Evolutionary conservation across 2,329 filamentous ascomycete genomes (phyloP).

Genomic region (Penicillium capsulatum): DNA sequence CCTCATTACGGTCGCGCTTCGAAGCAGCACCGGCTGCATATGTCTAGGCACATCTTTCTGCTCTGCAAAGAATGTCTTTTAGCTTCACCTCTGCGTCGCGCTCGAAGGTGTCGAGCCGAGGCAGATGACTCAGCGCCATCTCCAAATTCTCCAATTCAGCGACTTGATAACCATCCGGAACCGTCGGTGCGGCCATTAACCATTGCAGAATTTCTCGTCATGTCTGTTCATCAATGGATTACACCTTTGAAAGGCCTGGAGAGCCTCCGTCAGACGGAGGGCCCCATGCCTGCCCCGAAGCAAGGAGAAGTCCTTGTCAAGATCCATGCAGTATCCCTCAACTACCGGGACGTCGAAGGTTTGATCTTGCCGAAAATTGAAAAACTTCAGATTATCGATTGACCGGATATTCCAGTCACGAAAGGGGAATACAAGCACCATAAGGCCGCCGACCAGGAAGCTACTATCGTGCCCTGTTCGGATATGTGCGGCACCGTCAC

Average conservation of each 20-base stretch:
- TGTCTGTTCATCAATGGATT: slow-evolving; percentile 48
- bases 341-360: slow-evolving; percentile 51
- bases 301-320: slow-evolving; percentile 53
- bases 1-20: too few relatives aligned
- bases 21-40: too few relatives aligned
- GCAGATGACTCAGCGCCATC: slow-evolving; percentile 6
- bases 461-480: slow-evolving; percentile 59
- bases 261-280: slow-evolving; percentile 47
- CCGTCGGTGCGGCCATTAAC: too few relatives aligned
- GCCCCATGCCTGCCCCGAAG: slow-evolving; percentile 46
- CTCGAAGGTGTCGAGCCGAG: too few relatives aligned
- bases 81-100: too few relatives aligned
- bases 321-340: slow-evolving; percentile 51
- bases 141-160: slow-evolving; percentile 5
- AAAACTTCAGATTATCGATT: background rate
- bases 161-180: too few relatives aligned
- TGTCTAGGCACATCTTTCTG: too few relatives aligned
- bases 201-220: too few relatives aligned
- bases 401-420: slow-evolving; percentile 48
- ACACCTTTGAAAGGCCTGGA: slow-evolving; percentile 55
- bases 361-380: background rate
- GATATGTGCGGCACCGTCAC: slow-evolving; percentile 66
- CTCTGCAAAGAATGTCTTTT: too few relatives aligned
- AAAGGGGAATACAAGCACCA: slow-evolving; percentile 66
- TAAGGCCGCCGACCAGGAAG: slow-evolving; percentile 45